A percentile compares a stretch with the other conserved stretches of the same genome.
phyloP scores from a whole-genome alignment of 2,329 filamentous ascomycete genomes.

The Nemania abortiva region DNA sequence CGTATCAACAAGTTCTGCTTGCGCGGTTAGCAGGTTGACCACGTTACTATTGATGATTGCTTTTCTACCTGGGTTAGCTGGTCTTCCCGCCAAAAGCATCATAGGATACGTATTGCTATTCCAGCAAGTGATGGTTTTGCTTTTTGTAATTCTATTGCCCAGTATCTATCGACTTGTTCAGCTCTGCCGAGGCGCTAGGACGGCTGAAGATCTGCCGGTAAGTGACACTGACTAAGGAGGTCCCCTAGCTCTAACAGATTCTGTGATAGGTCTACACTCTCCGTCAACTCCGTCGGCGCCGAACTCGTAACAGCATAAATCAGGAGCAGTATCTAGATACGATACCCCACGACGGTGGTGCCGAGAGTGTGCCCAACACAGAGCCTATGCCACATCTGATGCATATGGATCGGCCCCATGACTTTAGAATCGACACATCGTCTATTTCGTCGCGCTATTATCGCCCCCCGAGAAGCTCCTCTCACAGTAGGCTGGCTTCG shows the following conservation, averaged over 20 bases:
- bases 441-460: slow-evolving; percentile 7
- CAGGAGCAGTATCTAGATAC: not conserved
- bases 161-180: not conserved
- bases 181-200: not conserved
- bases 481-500: not conserved
- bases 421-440: not conserved
- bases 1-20: not conserved
- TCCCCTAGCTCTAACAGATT: not conserved
- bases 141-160: not conserved
- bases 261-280: not conserved
- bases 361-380: not conserved
- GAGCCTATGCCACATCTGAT: not conserved
- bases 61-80: not conserved
- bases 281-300: slow-evolving; percentile 2
- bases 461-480: slow-evolving; percentile 6
- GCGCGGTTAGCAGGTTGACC: not conserved
- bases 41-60: slow-evolving; percentile 3
- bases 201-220: not conserved
- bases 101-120: slow-evolving; percentile 4
- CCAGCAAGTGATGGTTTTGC: not conserved
- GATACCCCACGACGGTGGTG: not conserved
- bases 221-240: not conserved
- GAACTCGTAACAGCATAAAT: not conserved
- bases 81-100: slow-evolving; percentile 3
- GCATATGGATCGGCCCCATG: not conserved